phyloP scores from a whole-genome alignment of 768 basidiomycete species.

The Podaxis mareebaensis region DNA sequence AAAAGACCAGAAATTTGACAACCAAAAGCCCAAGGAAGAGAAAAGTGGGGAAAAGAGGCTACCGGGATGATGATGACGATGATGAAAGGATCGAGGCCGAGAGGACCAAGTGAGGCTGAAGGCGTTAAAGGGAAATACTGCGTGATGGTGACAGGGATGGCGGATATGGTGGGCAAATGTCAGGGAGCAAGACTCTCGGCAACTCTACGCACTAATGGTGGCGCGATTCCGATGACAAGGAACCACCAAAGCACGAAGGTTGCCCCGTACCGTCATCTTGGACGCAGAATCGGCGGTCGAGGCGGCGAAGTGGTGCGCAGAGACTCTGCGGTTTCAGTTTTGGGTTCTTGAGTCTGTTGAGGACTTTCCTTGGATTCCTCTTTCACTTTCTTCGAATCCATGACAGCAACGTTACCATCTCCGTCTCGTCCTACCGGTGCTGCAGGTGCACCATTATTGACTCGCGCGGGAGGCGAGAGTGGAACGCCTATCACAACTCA shows the following conservation, averaged over 20 bases:
- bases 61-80: not conserved
- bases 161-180: not conserved
- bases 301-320: constrained; percentile 3
- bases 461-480: not conserved
- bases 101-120: too few species aligned
- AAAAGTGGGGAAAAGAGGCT: not conserved
- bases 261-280: constrained; percentile 32
- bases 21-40: constrained; percentile 1
- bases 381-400: not conserved
- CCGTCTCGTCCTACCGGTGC: not conserved
- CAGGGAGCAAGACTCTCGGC: constrained; percentile 21
- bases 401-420: not conserved
- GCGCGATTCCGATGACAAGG: constrained; percentile 20
- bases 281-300: not conserved
- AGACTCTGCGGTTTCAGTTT: constrained; percentile 10
- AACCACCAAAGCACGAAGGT: constrained; percentile 27
- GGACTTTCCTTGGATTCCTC: not conserved
- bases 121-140: too few species aligned
- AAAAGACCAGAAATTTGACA: not conserved
- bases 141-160: too few species aligned
- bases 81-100: too few species aligned
- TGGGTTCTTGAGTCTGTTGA: constrained; percentile 12
- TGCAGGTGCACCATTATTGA: not conserved
- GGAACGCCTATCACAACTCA: constrained; percentile 10
- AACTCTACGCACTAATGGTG: constrained; percentile 24